Conservation (phyloP, 805 yeast genomes). For the Myxozyma melibiosi region DNA sequence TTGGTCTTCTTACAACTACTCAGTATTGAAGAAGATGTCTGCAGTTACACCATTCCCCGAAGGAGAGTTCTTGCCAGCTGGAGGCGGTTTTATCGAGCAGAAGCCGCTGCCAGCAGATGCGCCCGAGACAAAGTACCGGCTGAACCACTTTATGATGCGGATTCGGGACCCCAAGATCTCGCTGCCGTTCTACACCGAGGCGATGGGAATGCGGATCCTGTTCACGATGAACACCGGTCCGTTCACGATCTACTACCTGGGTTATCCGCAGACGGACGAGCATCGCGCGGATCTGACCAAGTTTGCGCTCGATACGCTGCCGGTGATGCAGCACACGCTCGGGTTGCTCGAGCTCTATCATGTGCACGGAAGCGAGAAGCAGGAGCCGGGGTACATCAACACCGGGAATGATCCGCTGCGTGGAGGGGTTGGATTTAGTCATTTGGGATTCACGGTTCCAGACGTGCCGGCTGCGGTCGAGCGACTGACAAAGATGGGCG, state of each 20-base stretch:
- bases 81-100: constrained; percentile 5
- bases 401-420: constrained; percentile 83
- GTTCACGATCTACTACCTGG: constrained; percentile 67
- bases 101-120: constrained; percentile 5
- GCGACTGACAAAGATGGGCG: constrained; percentile 61
- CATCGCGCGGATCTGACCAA: constrained; percentile 12
- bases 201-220: constrained; percentile 71
- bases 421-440: constrained; percentile 82
- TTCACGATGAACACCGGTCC: constrained; percentile 54
- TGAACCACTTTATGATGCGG: constrained; percentile 55
- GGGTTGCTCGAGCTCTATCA: constrained; percentile 11
- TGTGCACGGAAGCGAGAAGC: constrained; percentile 14
- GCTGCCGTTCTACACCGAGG: constrained; percentile 69
- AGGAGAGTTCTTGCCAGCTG: constrained; percentile 8
- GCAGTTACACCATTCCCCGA: constrained; percentile 8
- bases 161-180: constrained; percentile 77
- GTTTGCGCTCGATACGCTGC: constrained; percentile 11
- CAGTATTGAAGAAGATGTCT: neutral
- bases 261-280: constrained; percentile 12
- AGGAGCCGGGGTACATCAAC: constrained; percentile 45
- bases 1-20: too few species aligned
- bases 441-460: constrained; percentile 83
- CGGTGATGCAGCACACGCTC: constrained; percentile 13
- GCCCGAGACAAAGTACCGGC: constrained; percentile 7
- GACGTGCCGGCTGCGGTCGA: constrained; percentile 66